Conservation (phyloP, 805 yeast genomes). For the Hanseniaspora valbyensis region DNA sequence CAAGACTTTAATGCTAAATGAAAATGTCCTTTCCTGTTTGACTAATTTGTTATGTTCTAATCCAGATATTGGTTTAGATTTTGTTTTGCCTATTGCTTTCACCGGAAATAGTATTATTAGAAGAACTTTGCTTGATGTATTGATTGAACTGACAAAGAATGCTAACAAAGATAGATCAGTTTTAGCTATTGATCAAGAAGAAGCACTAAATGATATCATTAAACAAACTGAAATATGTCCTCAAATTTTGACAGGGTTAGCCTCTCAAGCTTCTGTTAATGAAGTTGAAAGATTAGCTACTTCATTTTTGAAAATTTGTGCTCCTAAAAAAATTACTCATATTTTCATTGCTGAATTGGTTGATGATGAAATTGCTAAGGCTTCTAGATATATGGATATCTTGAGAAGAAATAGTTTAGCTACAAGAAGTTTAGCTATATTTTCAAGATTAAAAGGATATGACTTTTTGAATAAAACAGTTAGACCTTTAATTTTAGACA, state of each 20-base stretch:
- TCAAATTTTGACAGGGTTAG: conserved; percentile 41
- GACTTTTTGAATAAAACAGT: conserved; percentile 45
- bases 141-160: conserved; percentile 48
- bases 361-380: conserved; percentile 48
- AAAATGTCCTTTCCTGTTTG: conserved; percentile 52
- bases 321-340: conserved; percentile 34
- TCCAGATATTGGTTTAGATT: conserved; percentile 63
- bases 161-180: conserved; percentile 24
- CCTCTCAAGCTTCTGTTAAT: conserved; percentile 50
- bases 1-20: conserved; percentile 46
- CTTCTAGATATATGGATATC: conserved; percentile 57
- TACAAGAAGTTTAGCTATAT: conserved; percentile 60
- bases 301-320: conserved; percentile 47
- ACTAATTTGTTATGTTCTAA: conserved; percentile 63
- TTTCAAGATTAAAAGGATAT: conserved; percentile 56
- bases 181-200: conserved; percentile 24
- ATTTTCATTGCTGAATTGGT: conserved; percentile 45
- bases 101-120: conserved; percentile 56
- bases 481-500: conserved; percentile 44
- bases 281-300: conserved; percentile 65
- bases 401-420: conserved; percentile 74
- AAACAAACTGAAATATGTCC: conserved; percentile 30
- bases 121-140: conserved; percentile 65
- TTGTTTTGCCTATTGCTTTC: conserved; percentile 68
- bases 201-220: conserved; percentile 27